Percentiles rank a stretch among this genome's conserved stretches.
Evolutionary conservation across 371 early-diverging fungal genomes (phyloP).

Genomic region (Zopfochytrium polystomum): DNA sequence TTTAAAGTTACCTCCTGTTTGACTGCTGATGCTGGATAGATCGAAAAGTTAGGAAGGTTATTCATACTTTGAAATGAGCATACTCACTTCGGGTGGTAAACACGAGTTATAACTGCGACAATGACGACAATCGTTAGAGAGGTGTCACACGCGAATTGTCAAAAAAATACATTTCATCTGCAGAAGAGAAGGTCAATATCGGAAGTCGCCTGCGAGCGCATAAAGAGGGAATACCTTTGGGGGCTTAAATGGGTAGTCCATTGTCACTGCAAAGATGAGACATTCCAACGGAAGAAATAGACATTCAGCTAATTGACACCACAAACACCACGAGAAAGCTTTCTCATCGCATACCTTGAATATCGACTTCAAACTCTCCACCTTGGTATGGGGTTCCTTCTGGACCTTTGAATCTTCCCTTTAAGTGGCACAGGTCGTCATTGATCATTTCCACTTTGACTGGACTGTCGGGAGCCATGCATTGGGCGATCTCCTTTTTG

Average conservation of each 20-base stretch:
- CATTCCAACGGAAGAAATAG: slow-evolving; percentile 3
- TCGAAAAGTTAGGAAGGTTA: no score
- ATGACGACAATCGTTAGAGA: background rate
- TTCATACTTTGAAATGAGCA: background rate
- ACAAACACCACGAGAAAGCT: background rate
- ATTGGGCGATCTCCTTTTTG: slow-evolving; percentile 33
- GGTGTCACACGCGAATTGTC: slow-evolving; percentile 3
- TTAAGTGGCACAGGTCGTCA: slow-evolving; percentile 36
- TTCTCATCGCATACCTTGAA: slow-evolving; percentile 28
- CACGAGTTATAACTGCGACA: slow-evolving; percentile 31
- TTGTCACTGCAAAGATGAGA: slow-evolving; percentile 10
- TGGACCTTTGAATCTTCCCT: slow-evolving; percentile 41
- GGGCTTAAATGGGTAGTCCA: slow-evolving; percentile 47
- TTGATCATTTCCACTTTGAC: slow-evolving; percentile 38
- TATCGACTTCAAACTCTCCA: slow-evolving; percentile 32
- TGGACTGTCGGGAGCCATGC: slow-evolving; percentile 26
- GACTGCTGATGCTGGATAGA: slow-evolving; percentile 34
- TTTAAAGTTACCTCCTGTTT: slow-evolving; percentile 42
- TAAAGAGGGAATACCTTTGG: no score
- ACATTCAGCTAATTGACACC: no score
- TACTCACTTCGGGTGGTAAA: slow-evolving; percentile 46
- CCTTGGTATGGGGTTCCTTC: slow-evolving; percentile 37
- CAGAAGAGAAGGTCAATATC: background rate
- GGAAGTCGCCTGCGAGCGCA: no score
- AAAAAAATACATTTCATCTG: slow-evolving; percentile 29